These are phyloP conservation scores for Evansstolkia leycettana DNA, from an alignment of 495 filamentous ascomycete genomes.

Conservation along the genomic window DNA sequence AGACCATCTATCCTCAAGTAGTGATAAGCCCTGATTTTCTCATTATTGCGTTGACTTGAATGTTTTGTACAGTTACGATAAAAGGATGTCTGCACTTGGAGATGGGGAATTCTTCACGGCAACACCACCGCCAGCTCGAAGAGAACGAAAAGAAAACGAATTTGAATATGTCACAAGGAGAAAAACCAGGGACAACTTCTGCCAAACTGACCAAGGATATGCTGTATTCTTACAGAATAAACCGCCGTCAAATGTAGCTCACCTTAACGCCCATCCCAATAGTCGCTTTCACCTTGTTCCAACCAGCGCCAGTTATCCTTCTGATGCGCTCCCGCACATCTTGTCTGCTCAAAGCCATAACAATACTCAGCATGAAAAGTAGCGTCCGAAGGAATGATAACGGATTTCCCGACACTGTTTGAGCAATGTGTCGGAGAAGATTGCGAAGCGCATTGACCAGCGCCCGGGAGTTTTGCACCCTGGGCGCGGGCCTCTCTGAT, in stretches of 20 bases:
- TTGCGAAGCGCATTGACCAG: constrained; percentile 41
- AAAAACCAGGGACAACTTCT: background rate
- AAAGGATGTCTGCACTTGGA: too few species aligned
- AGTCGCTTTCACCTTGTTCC: constrained; percentile 75
- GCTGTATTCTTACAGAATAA: constrained; percentile 4
- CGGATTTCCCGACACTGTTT: constrained; percentile 57
- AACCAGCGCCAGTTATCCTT: constrained; percentile 52
- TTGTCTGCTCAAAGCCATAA: constrained; percentile 62
- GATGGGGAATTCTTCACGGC: too few species aligned
- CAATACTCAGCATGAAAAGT: constrained; percentile 69
- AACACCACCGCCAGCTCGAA: too few species aligned
- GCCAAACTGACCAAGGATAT: background rate
- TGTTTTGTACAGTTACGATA: too few species aligned
- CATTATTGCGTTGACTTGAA: too few species aligned
- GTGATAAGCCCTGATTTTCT: too few species aligned
- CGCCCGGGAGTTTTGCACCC: constrained; percentile 19
- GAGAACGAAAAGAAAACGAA: background rate
- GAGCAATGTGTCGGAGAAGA: constrained; percentile 47
- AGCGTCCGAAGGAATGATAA: constrained; percentile 61
- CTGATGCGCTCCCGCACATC: constrained; percentile 64
- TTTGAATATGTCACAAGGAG: background rate
- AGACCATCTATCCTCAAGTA: too few species aligned
- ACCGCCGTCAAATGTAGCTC: constrained; percentile 62
- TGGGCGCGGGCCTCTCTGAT: constrained; percentile 22
- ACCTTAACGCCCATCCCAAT: constrained; percentile 97